Evolutionary conservation across 176 grass and related monocot genomes (phyloP), one percentile per base, ranked within the genome.

Genomic region (Oryza glaberrima): DNA sequence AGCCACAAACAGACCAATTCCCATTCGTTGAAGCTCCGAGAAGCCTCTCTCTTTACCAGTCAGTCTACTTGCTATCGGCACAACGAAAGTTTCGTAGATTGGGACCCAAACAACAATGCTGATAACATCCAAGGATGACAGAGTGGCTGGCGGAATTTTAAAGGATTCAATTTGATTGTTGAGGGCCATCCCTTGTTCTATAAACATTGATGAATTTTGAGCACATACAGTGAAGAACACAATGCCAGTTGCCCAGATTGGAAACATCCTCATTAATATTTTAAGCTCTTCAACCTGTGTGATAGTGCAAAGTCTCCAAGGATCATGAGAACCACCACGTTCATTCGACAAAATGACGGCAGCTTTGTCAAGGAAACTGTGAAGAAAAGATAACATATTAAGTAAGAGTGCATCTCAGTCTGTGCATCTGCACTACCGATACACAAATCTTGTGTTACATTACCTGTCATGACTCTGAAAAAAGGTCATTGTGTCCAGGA

Each of bases 221-320:
- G 84, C 85, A 32, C 82, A 90, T 48, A 98, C 95, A 9, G 95
- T 86, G 30, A 92, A 86, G 82, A 98, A 98, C 19, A 93, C 67
- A 36, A 98, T 98, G 46, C 82, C 88, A 15, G 93, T 94, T 67
- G 92, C 88, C 95, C 92, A 93, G 70, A 98, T 89, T 60, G 95
- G 95, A 81, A 98, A 91, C 91, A 98, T 86, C 15, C 89, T 72
- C 36, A 95, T 79, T 41, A 98, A 45, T 78, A 92, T 90, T 80
- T 98, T 98, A 5, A 95, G 78, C 79, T 98, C 95, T 85, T 98
- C 91, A 7, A 98, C 87, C 61, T 98, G 95, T 47, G 95, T 91
- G 71, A 98, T 38, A 20, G 91, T 88, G 73, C 93, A 98, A 65
- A 98, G 87, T 70, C 88, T 95, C 95, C 95, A 98, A 47, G 90